Evolutionary conservation across 2,329 filamentous ascomycete species (phyloP).

Genomic region (Stagonosporopsis chrysanthemi): DNA sequence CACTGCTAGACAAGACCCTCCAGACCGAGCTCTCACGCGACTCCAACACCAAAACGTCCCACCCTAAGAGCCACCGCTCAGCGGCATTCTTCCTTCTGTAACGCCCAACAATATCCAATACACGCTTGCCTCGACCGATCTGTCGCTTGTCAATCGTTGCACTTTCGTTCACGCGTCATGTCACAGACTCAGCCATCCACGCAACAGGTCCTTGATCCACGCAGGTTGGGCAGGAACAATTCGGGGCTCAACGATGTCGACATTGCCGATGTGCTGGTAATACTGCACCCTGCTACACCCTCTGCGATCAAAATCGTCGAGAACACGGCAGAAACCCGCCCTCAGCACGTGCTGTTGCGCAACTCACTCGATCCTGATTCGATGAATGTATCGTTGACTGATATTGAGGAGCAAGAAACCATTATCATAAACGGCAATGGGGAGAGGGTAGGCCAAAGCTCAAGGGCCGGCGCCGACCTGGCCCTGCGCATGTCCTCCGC

Average conservation of each 20-base stretch:
- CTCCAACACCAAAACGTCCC: slow-evolving; percentile 5
- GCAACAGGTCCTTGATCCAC: slow-evolving; percentile 81
- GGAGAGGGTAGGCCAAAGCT: slow-evolving; percentile 26
- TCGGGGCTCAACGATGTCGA: slow-evolving; percentile 85
- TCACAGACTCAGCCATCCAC: slow-evolving; percentile 69
- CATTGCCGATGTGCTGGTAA: slow-evolving; percentile 86
- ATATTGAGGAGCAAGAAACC: slow-evolving; percentile 54
- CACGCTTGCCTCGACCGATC: background rate
- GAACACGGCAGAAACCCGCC: slow-evolving; percentile 59
- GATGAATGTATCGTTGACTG: slow-evolving; percentile 46
- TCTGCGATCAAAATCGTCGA: slow-evolving; percentile 76
- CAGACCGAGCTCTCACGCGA: slow-evolving; percentile 7
- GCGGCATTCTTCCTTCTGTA: background rate
- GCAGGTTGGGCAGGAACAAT: slow-evolving; percentile 78
- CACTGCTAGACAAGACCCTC: slow-evolving; percentile 1
- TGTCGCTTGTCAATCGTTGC: background rate
- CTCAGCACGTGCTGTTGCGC: slow-evolving; percentile 65
- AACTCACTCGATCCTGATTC: slow-evolving; percentile 51
- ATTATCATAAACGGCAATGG: slow-evolving; percentile 56
- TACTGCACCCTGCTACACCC: slow-evolving; percentile 80
- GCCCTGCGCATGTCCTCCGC: slow-evolving; percentile 80
- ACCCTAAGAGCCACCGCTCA: slow-evolving; percentile 11
- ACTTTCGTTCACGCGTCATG: background rate
- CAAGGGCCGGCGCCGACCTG: slow-evolving; percentile 63
- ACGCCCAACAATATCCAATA: background rate